Base-by-base conservation (phyloP, 345 rosid genomes). In the Stellera chamaejasme region DNA sequence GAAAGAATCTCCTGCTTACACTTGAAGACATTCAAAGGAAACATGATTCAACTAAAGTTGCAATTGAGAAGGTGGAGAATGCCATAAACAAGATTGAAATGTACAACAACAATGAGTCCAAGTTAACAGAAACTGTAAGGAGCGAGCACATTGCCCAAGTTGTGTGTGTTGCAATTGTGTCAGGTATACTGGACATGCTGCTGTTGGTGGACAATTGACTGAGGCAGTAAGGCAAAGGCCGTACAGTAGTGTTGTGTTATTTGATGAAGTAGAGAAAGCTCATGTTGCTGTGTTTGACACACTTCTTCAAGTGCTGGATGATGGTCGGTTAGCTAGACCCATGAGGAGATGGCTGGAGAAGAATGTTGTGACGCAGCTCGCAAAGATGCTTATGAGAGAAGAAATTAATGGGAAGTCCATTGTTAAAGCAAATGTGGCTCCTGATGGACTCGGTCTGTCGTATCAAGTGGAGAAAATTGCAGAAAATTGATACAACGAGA, bases 101-200 rank as follows among this genome's bases (percentile, higher is more conserved):
- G 23, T 19, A 19, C 23, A 19, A 19, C 23, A 19, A 1, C 23
- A 19, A 19, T 75, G 55, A 66, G 78, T 32, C 77, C 75, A 23
- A 81, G 84, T 63, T 89, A 13, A 89, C 97, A 0, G 97, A 89
- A 61, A 77, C 82, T 4, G 97, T 89, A 36, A 88, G 83, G 12
- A 89, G 95, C 0, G 97, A 85, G 1, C 97, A 86, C 6, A 86
- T 89, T 43, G 89, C 92, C 0, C 95, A 89, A 53, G 97, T 86
- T 10, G 97, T 85, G 61, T 19, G 23, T 19, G 23, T 19, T 19
- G 23, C 23, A 19, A 19, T 19, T 19, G 23, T 19, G 23, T 19
- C 23, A 19, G 23, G 23, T 19, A 19, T 19, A 19, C 23, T 19
- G 23, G 23, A 19, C 23, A 19, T 19, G 23, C 23, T 19, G 23